These are phyloP conservation scores for Ochetophila trinervis DNA, from an alignment of 306 rosid genomes.

Conservation along the genomic window DNA sequence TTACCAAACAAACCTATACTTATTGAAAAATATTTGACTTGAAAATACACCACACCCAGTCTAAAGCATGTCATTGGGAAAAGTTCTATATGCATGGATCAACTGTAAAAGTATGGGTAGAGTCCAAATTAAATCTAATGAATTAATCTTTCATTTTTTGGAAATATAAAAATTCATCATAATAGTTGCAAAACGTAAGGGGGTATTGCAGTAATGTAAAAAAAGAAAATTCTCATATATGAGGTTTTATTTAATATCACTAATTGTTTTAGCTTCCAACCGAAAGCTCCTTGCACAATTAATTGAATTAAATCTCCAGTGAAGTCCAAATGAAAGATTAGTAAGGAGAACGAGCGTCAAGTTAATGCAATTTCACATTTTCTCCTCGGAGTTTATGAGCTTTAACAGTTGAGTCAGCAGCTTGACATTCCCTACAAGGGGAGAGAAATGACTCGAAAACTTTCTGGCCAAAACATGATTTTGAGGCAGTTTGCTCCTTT, in stretches of 20 bases:
- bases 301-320: slow-evolving; percentile 11
- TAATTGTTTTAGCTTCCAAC: slow-evolving; percentile 23
- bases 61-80: too few relatives aligned
- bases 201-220: not conserved
- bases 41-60: too few relatives aligned
- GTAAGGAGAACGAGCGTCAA: slow-evolving; percentile 21
- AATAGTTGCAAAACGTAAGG: not conserved
- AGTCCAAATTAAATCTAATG: too few relatives aligned
- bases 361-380: slow-evolving; percentile 32
- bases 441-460: slow-evolving; percentile 38
- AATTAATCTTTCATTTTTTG: too few relatives aligned
- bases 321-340: slow-evolving; percentile 15
- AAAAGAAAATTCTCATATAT: not conserved
- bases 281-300: not conserved
- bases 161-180: too few relatives aligned
- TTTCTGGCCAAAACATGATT: slow-evolving; percentile 38
- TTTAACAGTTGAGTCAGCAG: slow-evolving; percentile 32
- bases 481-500: slow-evolving; percentile 21
- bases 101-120: too few relatives aligned
- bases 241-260: slow-evolving; percentile 17
- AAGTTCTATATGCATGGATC: too few relatives aligned
- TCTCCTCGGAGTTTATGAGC: slow-evolving; percentile 29
- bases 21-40: too few relatives aligned
- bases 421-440: slow-evolving; percentile 51
- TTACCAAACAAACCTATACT: too few relatives aligned